phyloP scores from a whole-genome alignment of 2,329 filamentous ascomycete genomes.

The Mycocentrospora acerina region DNA sequence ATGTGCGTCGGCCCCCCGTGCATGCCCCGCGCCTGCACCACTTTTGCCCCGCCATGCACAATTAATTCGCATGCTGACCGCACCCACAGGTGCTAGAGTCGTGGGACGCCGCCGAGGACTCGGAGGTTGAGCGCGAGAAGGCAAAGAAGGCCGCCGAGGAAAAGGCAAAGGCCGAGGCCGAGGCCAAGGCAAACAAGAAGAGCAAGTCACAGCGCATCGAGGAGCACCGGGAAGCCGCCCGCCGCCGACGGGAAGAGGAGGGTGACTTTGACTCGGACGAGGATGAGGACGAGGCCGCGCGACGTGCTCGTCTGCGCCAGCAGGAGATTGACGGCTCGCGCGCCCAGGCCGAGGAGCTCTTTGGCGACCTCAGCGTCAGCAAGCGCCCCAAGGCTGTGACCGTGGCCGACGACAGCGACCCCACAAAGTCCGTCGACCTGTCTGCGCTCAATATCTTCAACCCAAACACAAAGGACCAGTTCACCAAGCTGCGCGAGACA shows the following conservation, averaged over 20 bases:
- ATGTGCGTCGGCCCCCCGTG: slow-evolving; percentile 58
- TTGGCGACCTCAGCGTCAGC: slow-evolving; percentile 72
- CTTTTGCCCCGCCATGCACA: slow-evolving; percentile 18
- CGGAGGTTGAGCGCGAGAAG: slow-evolving; percentile 95
- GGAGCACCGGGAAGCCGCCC: slow-evolving; percentile 65
- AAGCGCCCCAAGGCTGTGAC: slow-evolving; percentile 69
- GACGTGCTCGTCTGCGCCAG: slow-evolving; percentile 71
- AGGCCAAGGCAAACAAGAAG: slow-evolving; percentile 89
- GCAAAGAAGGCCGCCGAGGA: slow-evolving; percentile 80
- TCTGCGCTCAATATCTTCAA: slow-evolving; percentile 81
- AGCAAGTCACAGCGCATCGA: slow-evolving; percentile 82
- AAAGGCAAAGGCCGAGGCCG: slow-evolving; percentile 86
- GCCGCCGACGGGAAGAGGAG: slow-evolving; percentile 59
- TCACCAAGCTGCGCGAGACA: slow-evolving; percentile 74
- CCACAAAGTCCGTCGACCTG: slow-evolving; percentile 78
- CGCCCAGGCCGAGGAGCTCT: slow-evolving; percentile 86
- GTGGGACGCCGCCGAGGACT: slow-evolving; percentile 97
- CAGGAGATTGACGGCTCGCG: slow-evolving; percentile 88
- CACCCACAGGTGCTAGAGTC: slow-evolving; percentile 77
- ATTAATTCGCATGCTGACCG: slow-evolving; percentile 19
- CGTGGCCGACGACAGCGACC: slow-evolving; percentile 70
- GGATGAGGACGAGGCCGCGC: slow-evolving; percentile 72
- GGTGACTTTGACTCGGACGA: slow-evolving; percentile 62
- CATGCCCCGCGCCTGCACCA: slow-evolving; percentile 16
- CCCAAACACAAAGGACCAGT: slow-evolving; percentile 83